Percentiles rank a stretch among this genome's conserved stretches.
These are phyloP conservation scores for Monilinia fructigena DNA, from an alignment of 2,329 filamentous ascomycete species.

Conservation along the genomic window DNA sequence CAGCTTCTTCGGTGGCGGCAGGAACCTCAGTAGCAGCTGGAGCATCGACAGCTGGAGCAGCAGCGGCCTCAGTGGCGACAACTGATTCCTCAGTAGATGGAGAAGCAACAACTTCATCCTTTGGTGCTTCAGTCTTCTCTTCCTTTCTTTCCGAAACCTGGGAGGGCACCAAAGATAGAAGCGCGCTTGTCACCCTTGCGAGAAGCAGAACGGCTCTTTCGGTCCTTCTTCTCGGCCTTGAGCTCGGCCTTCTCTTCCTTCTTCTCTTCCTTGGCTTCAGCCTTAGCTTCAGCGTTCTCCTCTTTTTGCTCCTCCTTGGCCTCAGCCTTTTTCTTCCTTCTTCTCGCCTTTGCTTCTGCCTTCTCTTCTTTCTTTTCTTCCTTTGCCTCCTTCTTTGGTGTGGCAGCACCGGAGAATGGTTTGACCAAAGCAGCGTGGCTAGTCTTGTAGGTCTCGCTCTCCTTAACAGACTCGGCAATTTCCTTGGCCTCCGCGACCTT, in stretches of 20 bases:
- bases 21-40: conserved; percentile 25
- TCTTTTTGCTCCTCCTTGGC: conserved; percentile 41
- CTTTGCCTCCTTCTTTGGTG: conserved; percentile 39
- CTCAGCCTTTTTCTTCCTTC: conserved; percentile 43
- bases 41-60: conserved; percentile 38
- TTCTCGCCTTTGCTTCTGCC: conserved; percentile 38
- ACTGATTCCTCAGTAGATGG: conserved; percentile 31
- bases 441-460: conserved; percentile 84
- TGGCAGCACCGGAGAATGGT: conserved; percentile 42
- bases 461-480: conserved; percentile 67
- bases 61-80: conserved; percentile 26
- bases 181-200: conserved; percentile 54
- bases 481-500: conserved; percentile 85
- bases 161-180: conserved; percentile 60
- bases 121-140: conserved; percentile 40
- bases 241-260: conserved; percentile 43
- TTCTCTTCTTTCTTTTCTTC: conserved; percentile 41
- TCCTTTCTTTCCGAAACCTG: conserved; percentile 46
- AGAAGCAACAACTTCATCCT: conserved; percentile 32
- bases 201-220: conserved; percentile 62
- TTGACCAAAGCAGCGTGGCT: conserved; percentile 43
- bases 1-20: conserved; percentile 12
- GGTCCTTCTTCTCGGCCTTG: conserved; percentile 56
- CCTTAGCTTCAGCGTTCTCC: conserved; percentile 35
- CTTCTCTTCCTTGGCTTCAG: conserved; percentile 41